Percentiles rank a stretch among this genome's conserved stretches.
phyloP scores from a whole-genome alignment of 2,329 filamentous ascomycete species.

The Cephalotrichum gorgonifer region DNA sequence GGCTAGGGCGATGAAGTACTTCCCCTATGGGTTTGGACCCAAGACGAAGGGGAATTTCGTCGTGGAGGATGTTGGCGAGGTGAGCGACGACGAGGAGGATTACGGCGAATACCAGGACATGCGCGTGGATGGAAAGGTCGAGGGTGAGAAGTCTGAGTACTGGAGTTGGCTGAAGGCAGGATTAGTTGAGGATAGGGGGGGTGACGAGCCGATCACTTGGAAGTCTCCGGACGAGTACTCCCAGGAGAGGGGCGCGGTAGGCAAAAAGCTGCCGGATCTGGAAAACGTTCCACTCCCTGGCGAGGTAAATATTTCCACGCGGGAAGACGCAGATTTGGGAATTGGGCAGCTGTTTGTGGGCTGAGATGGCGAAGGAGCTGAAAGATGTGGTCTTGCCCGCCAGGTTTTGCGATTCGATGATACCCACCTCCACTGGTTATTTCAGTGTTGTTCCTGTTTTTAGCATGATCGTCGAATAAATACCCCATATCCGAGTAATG shows the following conservation, averaged over 20 bases:
- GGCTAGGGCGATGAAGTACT: constrained; percentile 32
- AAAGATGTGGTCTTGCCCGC: neutral
- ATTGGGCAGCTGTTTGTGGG: neutral
- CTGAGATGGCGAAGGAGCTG: neutral
- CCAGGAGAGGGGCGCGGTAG: too few relatives aligned
- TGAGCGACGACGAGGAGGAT: constrained; percentile 29
- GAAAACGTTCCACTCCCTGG: neutral
- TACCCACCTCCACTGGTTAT: too few relatives aligned
- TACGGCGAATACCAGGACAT: constrained; percentile 28
- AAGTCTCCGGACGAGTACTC: constrained; percentile 2
- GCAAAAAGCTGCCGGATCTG: neutral
- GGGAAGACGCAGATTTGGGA: neutral
- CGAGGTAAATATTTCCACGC: neutral
- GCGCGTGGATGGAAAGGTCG: constrained; percentile 7
- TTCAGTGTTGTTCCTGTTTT: too few relatives aligned
- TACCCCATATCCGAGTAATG: too few relatives aligned
- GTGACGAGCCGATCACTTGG: neutral
- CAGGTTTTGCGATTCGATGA: neutral
- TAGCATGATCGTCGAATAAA: too few relatives aligned
- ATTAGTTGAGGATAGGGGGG: neutral
- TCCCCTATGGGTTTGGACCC: constrained; percentile 34
- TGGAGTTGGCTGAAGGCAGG: constrained; percentile 10
- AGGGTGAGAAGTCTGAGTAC: constrained; percentile 3
- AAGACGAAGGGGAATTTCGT: constrained; percentile 29
- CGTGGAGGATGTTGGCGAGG: constrained; percentile 32